Conservation (phyloP, 805 yeast genomes). For the Candida verbasci region DNA sequence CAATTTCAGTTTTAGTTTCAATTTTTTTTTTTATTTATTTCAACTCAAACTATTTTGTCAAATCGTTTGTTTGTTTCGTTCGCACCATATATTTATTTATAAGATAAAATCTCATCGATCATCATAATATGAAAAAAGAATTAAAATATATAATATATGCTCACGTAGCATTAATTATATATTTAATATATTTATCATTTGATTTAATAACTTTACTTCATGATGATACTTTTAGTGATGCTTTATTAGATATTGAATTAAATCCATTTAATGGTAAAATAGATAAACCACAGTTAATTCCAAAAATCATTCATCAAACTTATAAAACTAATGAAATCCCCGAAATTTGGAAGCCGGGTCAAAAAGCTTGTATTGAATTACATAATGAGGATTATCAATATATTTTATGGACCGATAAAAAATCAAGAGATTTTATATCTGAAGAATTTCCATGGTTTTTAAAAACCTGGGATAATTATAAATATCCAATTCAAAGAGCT, state of each 20-base stretch:
- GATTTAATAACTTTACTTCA: conserved; percentile 72
- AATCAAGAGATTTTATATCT: conserved; percentile 71
- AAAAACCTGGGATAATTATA: conserved; percentile 69
- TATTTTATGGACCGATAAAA: conserved; percentile 85
- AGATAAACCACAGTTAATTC: conserved; percentile 57
- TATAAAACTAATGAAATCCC: conserved; percentile 79
- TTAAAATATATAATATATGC: conserved; percentile 55
- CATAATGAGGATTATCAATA: conserved; percentile 91
- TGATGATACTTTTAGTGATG: conserved; percentile 66
- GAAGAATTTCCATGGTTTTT: conserved; percentile 86
- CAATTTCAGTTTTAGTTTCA: no score
- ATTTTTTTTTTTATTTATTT: no score
- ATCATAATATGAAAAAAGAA: conserved; percentile 58
- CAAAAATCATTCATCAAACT: conserved; percentile 91
- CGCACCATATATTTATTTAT: no score
- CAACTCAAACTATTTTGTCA: no score
- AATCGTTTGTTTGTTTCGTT: no score
- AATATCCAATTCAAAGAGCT: conserved; percentile 81
- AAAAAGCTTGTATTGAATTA: conserved; percentile 65
- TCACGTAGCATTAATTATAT: conserved; percentile 51
- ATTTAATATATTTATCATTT: conserved; percentile 57
- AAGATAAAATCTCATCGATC: no score
- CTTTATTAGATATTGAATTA: conserved; percentile 57
- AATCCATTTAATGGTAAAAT: conserved; percentile 46
- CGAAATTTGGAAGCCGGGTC: conserved; percentile 75